phyloP scores from a whole-genome alignment of 2,329 filamentous ascomycete species.

The Monascus ruber region DNA sequence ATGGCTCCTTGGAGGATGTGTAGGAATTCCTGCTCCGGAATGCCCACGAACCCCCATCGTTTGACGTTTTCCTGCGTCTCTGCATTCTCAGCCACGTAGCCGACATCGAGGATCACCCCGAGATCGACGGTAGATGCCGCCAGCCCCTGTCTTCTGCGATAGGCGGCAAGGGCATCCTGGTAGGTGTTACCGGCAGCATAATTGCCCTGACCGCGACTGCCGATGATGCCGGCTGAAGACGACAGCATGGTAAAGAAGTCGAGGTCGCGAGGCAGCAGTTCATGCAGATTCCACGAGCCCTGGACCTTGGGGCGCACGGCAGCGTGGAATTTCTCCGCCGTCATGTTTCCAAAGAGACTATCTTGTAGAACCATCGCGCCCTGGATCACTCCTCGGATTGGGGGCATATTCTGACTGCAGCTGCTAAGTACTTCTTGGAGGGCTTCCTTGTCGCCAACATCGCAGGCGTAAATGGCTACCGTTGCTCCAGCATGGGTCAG shows the following conservation, averaged over 20 bases:
- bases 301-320: slow-evolving; percentile 27
- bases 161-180: slow-evolving; percentile 19
- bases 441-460: not conserved
- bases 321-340: slow-evolving; percentile 22
- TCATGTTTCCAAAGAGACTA: slow-evolving; percentile 28
- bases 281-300: not conserved
- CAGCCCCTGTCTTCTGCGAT: slow-evolving; percentile 12
- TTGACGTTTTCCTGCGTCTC: too few species aligned
- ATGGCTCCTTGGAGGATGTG: too few species aligned
- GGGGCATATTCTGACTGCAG: slow-evolving; percentile 6
- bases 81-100: slow-evolving; percentile 9
- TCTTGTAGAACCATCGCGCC: slow-evolving; percentile 20
- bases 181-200: slow-evolving; percentile 27
- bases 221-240: slow-evolving; percentile 30
- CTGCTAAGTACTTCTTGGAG: not conserved
- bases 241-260: slow-evolving; percentile 30
- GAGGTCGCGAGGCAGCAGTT: slow-evolving; percentile 12
- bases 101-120: slow-evolving; percentile 15
- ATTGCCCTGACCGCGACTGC: slow-evolving; percentile 32
- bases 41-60: too few species aligned
- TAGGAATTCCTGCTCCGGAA: too few species aligned
- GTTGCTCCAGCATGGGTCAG: too few species aligned
- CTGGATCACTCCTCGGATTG: slow-evolving; percentile 23
- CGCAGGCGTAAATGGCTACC: too few species aligned
- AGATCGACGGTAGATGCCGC: slow-evolving; percentile 16